Evolutionary conservation across 306 rosid species (phyloP).

Genomic region (Psophocarpus tetragonolobus): DNA sequence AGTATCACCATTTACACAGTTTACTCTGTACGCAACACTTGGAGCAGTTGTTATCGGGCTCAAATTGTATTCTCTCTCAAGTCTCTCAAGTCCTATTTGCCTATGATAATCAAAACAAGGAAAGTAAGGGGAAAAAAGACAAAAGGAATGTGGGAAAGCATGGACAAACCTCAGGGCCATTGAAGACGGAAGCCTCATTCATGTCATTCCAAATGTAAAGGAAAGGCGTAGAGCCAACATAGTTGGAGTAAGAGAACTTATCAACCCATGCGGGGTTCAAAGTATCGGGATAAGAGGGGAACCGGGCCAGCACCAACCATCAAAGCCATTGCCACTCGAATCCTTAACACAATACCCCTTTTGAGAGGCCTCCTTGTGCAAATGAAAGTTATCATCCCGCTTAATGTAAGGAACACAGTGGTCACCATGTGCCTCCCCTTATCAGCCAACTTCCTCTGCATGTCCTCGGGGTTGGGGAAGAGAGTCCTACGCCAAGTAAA

Average conservation of each 20-base stretch:
- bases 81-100: too few species aligned
- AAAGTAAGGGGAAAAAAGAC: background rate
- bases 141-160: slow-evolving; percentile 18
- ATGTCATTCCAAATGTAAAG: slow-evolving; percentile 97
- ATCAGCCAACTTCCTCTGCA: slow-evolving; percentile 79
- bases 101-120: slow-evolving; percentile 26
- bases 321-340: slow-evolving; percentile 77
- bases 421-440: slow-evolving; percentile 96
- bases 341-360: slow-evolving; percentile 94
- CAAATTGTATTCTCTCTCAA: too few species aligned
- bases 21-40: too few species aligned
- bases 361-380: slow-evolving; percentile 82
- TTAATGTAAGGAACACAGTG: slow-evolving; percentile 94
- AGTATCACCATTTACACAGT: too few species aligned
- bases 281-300: slow-evolving; percentile 85
- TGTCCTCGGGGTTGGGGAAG: slow-evolving; percentile 92
- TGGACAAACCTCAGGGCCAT: slow-evolving; percentile 90
- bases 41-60: too few species aligned
- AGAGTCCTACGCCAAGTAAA: slow-evolving; percentile 79
- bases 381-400: slow-evolving; percentile 63
- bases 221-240: slow-evolving; percentile 91
- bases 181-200: slow-evolving; percentile 98
- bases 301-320: slow-evolving; percentile 99
- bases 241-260: slow-evolving; percentile 64
- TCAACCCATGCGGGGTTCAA: slow-evolving; percentile 85